Evolutionary conservation across 768 basidiomycete genomes (phyloP), one percentile per base, ranked within the genome.

Genomic region (Tricholoma sp.): DNA sequence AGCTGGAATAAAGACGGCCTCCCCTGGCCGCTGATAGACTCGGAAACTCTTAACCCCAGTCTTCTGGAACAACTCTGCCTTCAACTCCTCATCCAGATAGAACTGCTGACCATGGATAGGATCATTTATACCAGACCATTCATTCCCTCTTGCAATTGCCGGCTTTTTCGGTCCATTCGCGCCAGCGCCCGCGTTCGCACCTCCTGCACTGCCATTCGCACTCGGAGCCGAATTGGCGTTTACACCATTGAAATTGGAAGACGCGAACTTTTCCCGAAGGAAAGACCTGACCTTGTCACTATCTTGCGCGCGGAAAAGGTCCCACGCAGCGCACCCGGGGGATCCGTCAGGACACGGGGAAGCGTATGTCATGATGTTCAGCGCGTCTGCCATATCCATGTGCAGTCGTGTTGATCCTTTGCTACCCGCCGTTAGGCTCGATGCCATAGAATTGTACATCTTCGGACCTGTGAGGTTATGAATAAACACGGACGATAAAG

Each of bases 1-100:
- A 3, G 95, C 95, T 12, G 95, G 95, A 58, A 98, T 93, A 70
- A 97, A 94, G 11, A 98, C 86, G 0, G 93, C 95, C 66, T 98
- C 90, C 17, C 94, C 94, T 2, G 91, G 91, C 61, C 82, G 80
- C 71, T 98, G 96, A 70, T 94, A 95, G 17, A 98, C 79, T 54
- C 94, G 74, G 73, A 85, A 88, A 59, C 89, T 89, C 72, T 73
- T 82, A 29, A 98, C 91, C 2, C 86, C 86, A 56, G 77, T 77
- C 60, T 82, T 71, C 3, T 84, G 80, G 63, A 66, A 87, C 39
- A 98, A 72, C 68, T 88, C 81, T 67, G 79, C 78, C 62, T 91
- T 77, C 63, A 91, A 63, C 3, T 72, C 69, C 42, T 80, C 72
- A 67, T 96, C 90, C 51, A 98, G 73, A 68, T 94, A 98, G 66